Evolutionary conservation across 176 grass and related monocot species (phyloP).

Genomic region (Bolboschoenus planiculmis): DNA sequence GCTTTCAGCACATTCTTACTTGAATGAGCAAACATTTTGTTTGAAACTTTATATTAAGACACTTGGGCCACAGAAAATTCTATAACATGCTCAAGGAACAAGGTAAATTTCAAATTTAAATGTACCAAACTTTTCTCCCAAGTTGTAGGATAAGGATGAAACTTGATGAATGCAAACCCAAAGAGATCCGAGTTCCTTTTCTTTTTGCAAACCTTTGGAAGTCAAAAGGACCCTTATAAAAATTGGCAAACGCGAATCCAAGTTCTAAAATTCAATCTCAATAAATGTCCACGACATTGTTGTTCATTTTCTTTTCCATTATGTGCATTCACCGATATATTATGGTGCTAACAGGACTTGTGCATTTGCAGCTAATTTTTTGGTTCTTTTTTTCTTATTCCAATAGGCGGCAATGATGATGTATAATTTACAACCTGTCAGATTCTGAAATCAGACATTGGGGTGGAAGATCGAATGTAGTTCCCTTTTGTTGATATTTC

Average conservation of each 20-base stretch:
- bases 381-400: slow-evolving; percentile 13
- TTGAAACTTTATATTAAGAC: neutral
- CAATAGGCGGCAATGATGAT: slow-evolving; percentile 35
- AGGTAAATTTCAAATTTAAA: too few relatives aligned
- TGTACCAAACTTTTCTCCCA: neutral
- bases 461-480: neutral
- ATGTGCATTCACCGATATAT: neutral
- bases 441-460: neutral
- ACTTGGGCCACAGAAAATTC: neutral
- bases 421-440: slow-evolving; percentile 27
- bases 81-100: neutral
- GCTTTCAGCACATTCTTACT: neutral
- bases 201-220: neutral
- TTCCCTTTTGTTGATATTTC: slow-evolving; percentile 3
- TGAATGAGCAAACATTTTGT: neutral
- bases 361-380: neutral
- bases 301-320: neutral
- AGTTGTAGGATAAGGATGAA: slow-evolving; percentile 48
- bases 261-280: neutral
- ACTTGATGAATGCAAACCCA: slow-evolving; percentile 54
- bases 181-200: slow-evolving; percentile 38
- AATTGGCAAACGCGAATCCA: neutral
- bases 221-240: neutral
- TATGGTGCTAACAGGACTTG: neutral
- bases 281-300: neutral